A percentile compares a stretch with the other conserved stretches of the same genome.
phyloP scores from a whole-genome alignment of 225 moss, liverwort and hornwort species.

The Antitrichia curtipendula region DNA sequence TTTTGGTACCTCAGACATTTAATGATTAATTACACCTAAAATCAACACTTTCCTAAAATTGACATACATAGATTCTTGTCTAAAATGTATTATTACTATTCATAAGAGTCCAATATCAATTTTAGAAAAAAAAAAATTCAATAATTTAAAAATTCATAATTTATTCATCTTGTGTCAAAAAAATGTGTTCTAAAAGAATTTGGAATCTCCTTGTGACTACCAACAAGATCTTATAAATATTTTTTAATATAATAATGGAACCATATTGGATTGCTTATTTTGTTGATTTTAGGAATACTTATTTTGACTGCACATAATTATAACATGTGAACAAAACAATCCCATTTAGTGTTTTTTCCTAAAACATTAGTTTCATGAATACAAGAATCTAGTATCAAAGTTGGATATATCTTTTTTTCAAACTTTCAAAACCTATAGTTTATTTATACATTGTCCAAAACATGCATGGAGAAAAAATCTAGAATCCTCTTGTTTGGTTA shows the following conservation, averaged over 20 bases:
- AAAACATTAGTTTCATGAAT: rapidly evolving
- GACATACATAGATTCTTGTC: not conserved
- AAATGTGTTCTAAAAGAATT: not conserved
- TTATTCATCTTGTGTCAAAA: not conserved
- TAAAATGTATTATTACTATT: rapidly evolving
- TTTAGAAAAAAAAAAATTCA: rapidly evolving
- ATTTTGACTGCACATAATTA: rapidly evolving
- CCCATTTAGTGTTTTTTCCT: not conserved
- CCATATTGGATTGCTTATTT: rapidly evolving
- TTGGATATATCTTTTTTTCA: rapidly evolving
- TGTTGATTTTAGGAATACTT: not conserved
- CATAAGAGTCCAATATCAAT: rapidly evolving
- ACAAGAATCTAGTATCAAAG: rapidly evolving
- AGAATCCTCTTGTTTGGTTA: too few species aligned
- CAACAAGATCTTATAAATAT: rapidly evolving
- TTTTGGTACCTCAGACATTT: too few species aligned
- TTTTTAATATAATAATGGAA: not conserved
- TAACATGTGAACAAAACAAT: rapidly evolving
- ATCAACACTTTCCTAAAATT: not conserved
- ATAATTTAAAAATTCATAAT: not conserved
- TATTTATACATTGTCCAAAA: not conserved
- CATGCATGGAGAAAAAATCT: rapidly evolving
- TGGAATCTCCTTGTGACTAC: rapidly evolving
- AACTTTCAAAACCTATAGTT: too few species aligned
- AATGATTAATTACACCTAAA: not conserved